Evolutionary conservation across 2,329 filamentous ascomycete species (phyloP).

Genomic region (Emergomyces orientalis): DNA sequence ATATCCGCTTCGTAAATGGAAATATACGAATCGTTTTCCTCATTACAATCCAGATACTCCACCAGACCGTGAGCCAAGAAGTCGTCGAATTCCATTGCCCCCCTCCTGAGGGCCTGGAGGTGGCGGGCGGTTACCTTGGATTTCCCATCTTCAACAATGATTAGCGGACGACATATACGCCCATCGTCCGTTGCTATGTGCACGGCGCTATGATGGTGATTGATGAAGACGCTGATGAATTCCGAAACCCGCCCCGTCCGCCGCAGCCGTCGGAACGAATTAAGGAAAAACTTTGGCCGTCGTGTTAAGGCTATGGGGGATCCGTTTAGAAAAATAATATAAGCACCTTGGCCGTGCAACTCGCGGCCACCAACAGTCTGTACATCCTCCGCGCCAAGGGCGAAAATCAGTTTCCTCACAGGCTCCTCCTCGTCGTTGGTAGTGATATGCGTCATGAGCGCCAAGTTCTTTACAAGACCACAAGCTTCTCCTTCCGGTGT

Average conservation of each 20-base stretch:
- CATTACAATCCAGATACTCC: conserved; percentile 95
- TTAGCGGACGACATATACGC: conserved; percentile 88
- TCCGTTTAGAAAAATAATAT: conserved; percentile 90
- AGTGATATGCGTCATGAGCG: conserved; percentile 98
- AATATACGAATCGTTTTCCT: conserved; percentile 93
- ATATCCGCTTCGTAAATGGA: conserved; percentile 83
- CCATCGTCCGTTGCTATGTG: conserved; percentile 97
- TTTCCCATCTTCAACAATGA: conserved; percentile 82
- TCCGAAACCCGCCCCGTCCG: conserved; percentile 87
- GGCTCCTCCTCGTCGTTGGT: conserved; percentile 91
- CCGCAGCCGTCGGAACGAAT: conserved; percentile 74
- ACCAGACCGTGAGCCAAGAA: conserved; percentile 83
- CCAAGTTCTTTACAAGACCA: conserved; percentile 94
- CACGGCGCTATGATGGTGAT: conserved; percentile 81
- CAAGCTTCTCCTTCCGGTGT: conserved; percentile 98
- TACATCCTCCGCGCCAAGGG: conserved; percentile 75
- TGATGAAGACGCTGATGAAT: conserved; percentile 94
- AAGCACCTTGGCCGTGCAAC: conserved; percentile 73
- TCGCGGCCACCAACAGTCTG: conserved; percentile 73
- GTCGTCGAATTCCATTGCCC: conserved; percentile 83
- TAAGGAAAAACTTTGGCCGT: conserved; percentile 76
- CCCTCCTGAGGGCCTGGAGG: conserved; percentile 69
- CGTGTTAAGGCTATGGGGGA: conserved; percentile 83
- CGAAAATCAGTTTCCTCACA: conserved; percentile 75
- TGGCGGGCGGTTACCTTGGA: conserved; percentile 72